A percentile compares a stretch with the other conserved stretches of the same genome.
phyloP scores from a whole-genome alignment of 371 early-diverging fungal species.

The Thermomucor indicae-seudaticae region DNA sequence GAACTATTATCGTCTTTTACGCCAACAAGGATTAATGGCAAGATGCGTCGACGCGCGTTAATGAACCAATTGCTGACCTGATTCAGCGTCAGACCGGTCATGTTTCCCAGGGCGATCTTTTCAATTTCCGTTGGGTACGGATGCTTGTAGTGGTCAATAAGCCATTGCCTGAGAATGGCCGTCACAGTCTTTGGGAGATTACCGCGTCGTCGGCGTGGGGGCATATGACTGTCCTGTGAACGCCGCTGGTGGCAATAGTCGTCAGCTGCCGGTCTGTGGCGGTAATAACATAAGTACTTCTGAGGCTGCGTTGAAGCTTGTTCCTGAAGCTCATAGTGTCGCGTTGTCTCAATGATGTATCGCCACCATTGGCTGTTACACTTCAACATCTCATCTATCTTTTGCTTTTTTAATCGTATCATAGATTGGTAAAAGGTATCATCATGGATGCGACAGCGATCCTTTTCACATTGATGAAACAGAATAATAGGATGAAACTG shows the following conservation, averaged over 20 bases:
- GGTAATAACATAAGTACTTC: no score
- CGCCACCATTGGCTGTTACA: constrained; percentile 21
- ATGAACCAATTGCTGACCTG: constrained; percentile 87
- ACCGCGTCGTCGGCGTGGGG: constrained; percentile 27
- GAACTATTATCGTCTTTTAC: no score
- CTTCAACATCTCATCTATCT: constrained; percentile 15
- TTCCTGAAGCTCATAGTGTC: neutral
- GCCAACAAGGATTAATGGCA: constrained; percentile 15
- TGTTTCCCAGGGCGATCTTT: constrained; percentile 49
- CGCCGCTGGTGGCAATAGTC: neutral
- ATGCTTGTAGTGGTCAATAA: constrained; percentile 61
- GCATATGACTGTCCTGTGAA: neutral
- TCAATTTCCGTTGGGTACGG: constrained; percentile 77
- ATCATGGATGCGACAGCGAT: constrained; percentile 7
- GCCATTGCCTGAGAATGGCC: constrained; percentile 59
- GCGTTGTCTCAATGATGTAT: constrained; percentile 10
- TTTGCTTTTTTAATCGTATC: constrained; percentile 16
- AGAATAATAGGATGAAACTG: constrained; percentile 18
- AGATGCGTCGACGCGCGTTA: constrained; percentile 67
- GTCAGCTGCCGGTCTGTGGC: constrained; percentile 4
- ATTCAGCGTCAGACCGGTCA: constrained; percentile 58
- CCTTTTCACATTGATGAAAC: constrained; percentile 9
- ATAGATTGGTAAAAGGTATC: constrained; percentile 18
- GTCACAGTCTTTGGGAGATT: constrained; percentile 54
- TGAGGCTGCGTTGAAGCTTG: neutral